Evolutionary conservation across 73 alveolate genomes (phyloP).

Genomic region (Paramecium bursaria): DNA sequence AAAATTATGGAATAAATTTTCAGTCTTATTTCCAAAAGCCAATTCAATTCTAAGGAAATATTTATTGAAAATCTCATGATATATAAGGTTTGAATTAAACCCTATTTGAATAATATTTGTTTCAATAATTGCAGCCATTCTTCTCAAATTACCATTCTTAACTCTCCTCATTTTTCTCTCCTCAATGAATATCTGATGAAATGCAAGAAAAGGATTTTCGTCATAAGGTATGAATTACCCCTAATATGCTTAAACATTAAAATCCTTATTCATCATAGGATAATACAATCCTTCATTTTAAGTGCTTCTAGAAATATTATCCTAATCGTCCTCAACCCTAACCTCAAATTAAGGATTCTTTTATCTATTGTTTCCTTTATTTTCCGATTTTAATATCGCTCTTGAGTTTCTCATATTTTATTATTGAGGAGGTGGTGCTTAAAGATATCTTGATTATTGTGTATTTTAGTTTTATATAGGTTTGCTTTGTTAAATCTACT

Average conservation of each 20-base stretch:
- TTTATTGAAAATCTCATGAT: constrained; percentile 47
- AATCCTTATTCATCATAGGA: neutral
- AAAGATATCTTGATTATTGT: neutral
- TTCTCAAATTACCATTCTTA: constrained; percentile 21
- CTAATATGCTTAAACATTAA: neutral
- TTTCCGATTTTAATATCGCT: neutral
- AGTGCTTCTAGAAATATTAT: constrained; percentile 8
- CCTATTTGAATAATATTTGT: constrained; percentile 18
- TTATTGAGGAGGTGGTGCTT: constrained; percentile 4
- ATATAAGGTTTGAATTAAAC: constrained; percentile 7
- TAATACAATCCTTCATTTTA: neutral
- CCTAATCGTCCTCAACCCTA: constrained; percentile 22
- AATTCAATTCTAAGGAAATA: constrained; percentile 6
- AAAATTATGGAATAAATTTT: neutral
- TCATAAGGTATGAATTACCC: constrained; percentile 54
- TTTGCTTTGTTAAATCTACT: neutral
- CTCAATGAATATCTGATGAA: neutral
- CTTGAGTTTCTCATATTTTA: neutral
- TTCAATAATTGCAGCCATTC: constrained; percentile 11
- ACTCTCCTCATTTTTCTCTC: neutral
- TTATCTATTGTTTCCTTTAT: too few species aligned
- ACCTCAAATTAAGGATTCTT: too few species aligned
- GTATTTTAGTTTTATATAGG: neutral
- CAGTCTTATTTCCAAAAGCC: constrained; percentile 10
- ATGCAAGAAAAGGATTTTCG: constrained; percentile 5